phyloP scores from a whole-genome alignment of 331 rosid species.

The Saraca asoca region DNA sequence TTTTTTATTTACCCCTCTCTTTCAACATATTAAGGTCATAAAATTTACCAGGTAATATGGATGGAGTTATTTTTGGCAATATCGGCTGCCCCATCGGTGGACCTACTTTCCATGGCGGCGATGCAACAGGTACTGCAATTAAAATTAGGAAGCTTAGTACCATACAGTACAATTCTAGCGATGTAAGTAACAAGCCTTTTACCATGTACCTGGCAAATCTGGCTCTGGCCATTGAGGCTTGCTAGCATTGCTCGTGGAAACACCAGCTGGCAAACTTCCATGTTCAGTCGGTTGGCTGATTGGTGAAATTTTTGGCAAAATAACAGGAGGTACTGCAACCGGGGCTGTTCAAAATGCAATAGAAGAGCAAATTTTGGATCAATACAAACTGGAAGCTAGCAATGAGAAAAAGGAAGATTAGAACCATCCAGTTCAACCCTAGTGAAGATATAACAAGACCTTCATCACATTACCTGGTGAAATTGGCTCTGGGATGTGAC shows the following conservation, averaged over 20 bases:
- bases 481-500: constrained; percentile 46
- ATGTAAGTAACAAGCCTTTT: constrained; percentile 17
- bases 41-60: constrained; percentile 44
- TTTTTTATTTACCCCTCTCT: not conserved
- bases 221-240: constrained; percentile 53
- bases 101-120: constrained; percentile 38
- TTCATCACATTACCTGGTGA: constrained; percentile 49
- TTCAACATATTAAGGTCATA: constrained; percentile 23
- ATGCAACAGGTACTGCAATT: constrained; percentile 43
- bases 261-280: constrained; percentile 46
- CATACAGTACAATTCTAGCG: constrained; percentile 27
- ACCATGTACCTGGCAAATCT: constrained; percentile 38
- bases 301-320: constrained; percentile 53
- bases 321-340: constrained; percentile 46
- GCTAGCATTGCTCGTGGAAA: constrained; percentile 38
- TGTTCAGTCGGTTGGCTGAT: constrained; percentile 43
- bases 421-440: constrained; percentile 12
- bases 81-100: constrained; percentile 37
- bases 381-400: constrained; percentile 7
- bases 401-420: not conserved
- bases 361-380: constrained; percentile 7
- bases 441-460: constrained; percentile 4
- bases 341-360: constrained; percentile 45
- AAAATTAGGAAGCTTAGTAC: constrained; percentile 28
- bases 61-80: constrained; percentile 40